phyloP scores from a whole-genome alignment of 2,329 filamentous ascomycete genomes.

The Venturia effusa region DNA sequence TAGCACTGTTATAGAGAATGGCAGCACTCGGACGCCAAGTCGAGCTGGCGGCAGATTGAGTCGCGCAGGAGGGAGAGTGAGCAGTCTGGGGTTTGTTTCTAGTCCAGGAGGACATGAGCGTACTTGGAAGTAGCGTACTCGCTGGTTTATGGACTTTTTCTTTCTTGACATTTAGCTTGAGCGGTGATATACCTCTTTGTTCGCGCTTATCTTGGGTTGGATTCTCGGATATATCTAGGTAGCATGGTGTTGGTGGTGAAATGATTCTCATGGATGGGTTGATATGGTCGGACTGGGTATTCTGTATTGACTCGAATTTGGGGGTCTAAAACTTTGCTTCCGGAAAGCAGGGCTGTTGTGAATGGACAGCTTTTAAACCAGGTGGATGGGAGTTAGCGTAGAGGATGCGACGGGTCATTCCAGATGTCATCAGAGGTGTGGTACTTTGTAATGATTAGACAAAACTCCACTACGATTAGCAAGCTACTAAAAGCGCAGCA shows the following conservation, averaged over 20 bases:
- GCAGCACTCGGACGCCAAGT: not conserved
- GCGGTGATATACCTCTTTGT: not conserved
- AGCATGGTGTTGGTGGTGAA: conserved; percentile 1
- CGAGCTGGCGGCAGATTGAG: not conserved
- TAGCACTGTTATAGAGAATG: not conserved
- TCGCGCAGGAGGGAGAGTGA: not conserved
- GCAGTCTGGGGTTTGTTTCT: not conserved
- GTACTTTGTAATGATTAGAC: not conserved
- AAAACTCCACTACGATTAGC: not conserved
- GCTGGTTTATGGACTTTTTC: not conserved
- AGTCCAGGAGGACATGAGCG: not conserved
- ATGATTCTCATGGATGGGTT: conserved; percentile 4
- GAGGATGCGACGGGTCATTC: not conserved
- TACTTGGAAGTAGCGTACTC: not conserved
- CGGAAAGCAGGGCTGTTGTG: not conserved
- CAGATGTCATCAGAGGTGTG: not conserved
- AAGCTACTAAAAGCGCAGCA: not conserved
- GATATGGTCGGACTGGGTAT: not conserved
- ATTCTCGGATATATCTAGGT: not conserved
- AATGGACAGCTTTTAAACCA: not conserved
- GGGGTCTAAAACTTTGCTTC: not conserved
- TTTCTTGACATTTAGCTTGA: conserved; percentile 4
- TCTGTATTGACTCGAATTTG: not conserved
- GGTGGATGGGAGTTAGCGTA: not conserved
- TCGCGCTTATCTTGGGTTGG: not conserved